Evolutionary conservation across 805 yeast species (phyloP).

Genomic region (Kodamaea fukazawae): DNA sequence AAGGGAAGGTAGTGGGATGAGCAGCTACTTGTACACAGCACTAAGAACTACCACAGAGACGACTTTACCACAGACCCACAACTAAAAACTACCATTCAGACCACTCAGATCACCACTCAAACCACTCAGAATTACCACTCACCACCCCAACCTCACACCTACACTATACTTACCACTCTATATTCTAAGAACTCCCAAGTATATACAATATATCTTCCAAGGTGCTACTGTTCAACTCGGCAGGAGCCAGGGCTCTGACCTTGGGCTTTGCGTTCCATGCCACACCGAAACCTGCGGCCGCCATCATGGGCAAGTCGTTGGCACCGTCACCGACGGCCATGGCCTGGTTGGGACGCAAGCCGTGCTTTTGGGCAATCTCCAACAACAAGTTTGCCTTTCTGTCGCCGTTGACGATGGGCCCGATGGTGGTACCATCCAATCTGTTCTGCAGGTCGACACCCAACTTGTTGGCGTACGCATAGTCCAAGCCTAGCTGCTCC

Average conservation of each 20-base stretch:
- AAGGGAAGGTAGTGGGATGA: constrained; percentile 47
- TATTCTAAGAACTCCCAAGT: too few relatives aligned
- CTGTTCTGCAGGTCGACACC: constrained; percentile 42
- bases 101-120: too few relatives aligned
- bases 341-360: constrained; percentile 48
- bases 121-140: too few relatives aligned
- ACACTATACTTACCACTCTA: constrained; percentile 21
- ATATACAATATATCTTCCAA: constrained; percentile 77
- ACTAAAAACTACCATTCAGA: too few relatives aligned
- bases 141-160: too few relatives aligned
- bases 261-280: constrained; percentile 98
- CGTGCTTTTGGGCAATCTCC: constrained; percentile 56
- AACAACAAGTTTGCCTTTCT: constrained; percentile 73
- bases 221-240: constrained; percentile 70
- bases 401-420: constrained; percentile 82
- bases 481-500: constrained; percentile 66
- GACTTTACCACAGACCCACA: too few relatives aligned
- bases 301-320: constrained; percentile 92
- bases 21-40: too few relatives aligned
- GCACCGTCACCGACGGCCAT: constrained; percentile 98
- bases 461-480: constrained; percentile 81
- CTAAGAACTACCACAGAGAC: too few relatives aligned
- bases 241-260: constrained; percentile 82
- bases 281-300: constrained; percentile 83
- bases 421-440: constrained; percentile 74